Evolutionary conservation across 1,284 basidiomycete genomes (phyloP).

Genomic region (Sphaerobolus stellatus): DNA sequence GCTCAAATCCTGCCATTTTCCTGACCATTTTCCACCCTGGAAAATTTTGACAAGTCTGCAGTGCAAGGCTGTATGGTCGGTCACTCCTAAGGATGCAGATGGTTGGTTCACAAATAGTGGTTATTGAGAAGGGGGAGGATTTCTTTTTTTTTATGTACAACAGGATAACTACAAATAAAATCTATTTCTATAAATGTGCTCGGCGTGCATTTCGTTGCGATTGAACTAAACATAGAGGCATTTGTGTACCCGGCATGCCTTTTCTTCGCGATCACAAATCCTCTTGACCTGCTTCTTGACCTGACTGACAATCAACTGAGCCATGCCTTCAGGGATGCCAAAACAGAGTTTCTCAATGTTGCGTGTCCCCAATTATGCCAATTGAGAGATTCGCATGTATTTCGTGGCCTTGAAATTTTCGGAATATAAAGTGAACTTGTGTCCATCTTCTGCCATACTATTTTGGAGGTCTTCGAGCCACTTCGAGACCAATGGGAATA

Average conservation of each 20-base stretch:
- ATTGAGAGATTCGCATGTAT: neutral
- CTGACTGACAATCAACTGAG: neutral
- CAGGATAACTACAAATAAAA: too few relatives aligned
- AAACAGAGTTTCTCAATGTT: neutral
- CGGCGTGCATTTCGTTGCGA: too few relatives aligned
- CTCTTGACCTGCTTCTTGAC: neutral
- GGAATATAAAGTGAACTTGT: neutral
- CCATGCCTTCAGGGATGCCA: neutral
- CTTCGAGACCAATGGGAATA: neutral
- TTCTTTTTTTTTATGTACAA: neutral
- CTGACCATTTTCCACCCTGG: too few relatives aligned
- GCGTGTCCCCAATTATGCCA: neutral
- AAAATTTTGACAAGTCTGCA: too few relatives aligned
- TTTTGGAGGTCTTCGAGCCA: neutral
- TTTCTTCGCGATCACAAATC: neutral
- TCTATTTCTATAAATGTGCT: too few relatives aligned
- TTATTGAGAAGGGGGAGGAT: neutral
- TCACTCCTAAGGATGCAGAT: conserved; percentile 3
- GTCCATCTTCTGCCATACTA: neutral
- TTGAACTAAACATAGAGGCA: too few relatives aligned
- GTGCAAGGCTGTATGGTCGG: conserved; percentile 3
- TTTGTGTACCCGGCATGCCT: too few relatives aligned
- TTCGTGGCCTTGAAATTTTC: neutral
- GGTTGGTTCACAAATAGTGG: neutral
- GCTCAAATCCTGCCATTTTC: too few relatives aligned